Percentiles rank a stretch among this genome's conserved stretches.
Evolutionary conservation across 1,284 basidiomycete species (phyloP).

Genomic region (Fomitopsis schrenkii): DNA sequence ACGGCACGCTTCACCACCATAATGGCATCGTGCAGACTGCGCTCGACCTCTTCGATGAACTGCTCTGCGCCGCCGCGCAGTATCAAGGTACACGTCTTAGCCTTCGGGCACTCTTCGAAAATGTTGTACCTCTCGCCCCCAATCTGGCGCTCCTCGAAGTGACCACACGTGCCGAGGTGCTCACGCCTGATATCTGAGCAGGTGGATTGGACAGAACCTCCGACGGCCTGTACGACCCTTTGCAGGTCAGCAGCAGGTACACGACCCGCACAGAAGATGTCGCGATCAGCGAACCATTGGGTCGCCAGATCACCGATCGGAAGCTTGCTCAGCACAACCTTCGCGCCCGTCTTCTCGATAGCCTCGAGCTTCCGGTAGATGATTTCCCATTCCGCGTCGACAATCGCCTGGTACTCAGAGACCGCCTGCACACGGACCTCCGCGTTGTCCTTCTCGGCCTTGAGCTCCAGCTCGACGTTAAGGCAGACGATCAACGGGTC

Average conservation of each 20-base stretch:
- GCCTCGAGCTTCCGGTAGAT: constrained; percentile 98
- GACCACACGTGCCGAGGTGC: constrained; percentile 90
- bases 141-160: constrained; percentile 94
- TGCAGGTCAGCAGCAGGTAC: constrained; percentile 90
- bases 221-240: constrained; percentile 94
- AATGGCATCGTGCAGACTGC: constrained; percentile 97
- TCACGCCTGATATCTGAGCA: constrained; percentile 89
- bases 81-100: constrained; percentile 97
- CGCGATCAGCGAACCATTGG: constrained; percentile 98
- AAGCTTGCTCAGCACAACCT: constrained; percentile 96
- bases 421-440: constrained; percentile 97
- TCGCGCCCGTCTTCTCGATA: constrained; percentile 95
- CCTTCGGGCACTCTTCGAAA: constrained; percentile 90
- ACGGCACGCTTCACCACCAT: constrained; percentile 99
- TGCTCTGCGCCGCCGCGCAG: constrained; percentile 97
- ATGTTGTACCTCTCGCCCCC: constrained; percentile 98
- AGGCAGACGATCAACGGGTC: constrained; percentile 90
- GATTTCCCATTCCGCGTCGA: constrained; percentile 99
- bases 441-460: constrained; percentile 99
- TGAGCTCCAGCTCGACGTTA: constrained; percentile 98
- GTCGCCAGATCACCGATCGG: constrained; percentile 99
- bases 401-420: constrained; percentile 97
- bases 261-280: constrained; percentile 98
- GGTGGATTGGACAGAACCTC: constrained; percentile 93
- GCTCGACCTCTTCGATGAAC: constrained; percentile 98